Conservation (phyloP, 257 asterid genomes). For the Fraxinus pennsylvanica region DNA sequence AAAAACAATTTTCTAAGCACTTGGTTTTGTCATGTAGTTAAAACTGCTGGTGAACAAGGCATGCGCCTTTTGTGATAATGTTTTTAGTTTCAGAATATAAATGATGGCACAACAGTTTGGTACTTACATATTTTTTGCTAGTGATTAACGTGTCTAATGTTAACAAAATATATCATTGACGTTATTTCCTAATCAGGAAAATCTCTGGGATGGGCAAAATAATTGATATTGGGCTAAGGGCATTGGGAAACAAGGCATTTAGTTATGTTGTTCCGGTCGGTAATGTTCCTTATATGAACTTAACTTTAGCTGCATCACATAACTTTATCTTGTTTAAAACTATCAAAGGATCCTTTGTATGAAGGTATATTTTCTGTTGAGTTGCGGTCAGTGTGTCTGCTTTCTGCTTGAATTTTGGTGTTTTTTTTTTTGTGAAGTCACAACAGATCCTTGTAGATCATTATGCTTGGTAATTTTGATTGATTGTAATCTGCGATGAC, state of each 20-base stretch:
- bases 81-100: background rate
- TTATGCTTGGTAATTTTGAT: background rate
- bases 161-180: background rate
- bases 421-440: background rate
- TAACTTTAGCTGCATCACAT: conserved; percentile 3
- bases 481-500: background rate
- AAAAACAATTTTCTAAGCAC: background rate
- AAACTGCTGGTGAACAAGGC: background rate
- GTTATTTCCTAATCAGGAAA: background rate
- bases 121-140: background rate
- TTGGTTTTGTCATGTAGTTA: background rate
- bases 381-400: background rate
- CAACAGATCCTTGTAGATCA: background rate
- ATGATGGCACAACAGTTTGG: background rate
- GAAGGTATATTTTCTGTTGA: background rate
- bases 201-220: background rate
- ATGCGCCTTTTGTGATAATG: background rate
- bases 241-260: background rate
- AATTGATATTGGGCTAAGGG: background rate
- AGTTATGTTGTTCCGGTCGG: background rate
- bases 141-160: background rate
- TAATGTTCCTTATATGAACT: background rate
- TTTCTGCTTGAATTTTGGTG: background rate
- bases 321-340: background rate
- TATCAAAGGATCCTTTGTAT: background rate